A percentile compares a stretch with the other conserved stretches of the same genome.
These are phyloP conservation scores for Suillus americanus DNA, from an alignment of 768 basidiomycete species.

Conservation along the genomic window DNA sequence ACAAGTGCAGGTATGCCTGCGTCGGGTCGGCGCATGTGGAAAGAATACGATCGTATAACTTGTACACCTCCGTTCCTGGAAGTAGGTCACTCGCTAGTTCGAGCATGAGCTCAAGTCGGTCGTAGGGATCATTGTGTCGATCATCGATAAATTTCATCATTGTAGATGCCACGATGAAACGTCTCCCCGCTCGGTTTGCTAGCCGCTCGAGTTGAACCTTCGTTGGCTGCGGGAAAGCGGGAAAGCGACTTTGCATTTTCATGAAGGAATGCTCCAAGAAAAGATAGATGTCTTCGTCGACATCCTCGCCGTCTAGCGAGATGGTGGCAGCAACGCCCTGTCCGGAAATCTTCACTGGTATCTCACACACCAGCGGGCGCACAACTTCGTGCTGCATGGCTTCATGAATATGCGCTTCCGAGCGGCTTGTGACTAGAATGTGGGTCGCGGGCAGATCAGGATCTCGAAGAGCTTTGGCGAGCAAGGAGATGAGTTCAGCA, in stretches of 20 bases:
- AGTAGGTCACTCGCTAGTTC: not conserved
- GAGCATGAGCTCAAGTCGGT: not conserved
- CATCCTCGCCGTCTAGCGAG: not conserved
- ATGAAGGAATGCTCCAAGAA: not conserved
- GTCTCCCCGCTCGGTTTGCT: not conserved
- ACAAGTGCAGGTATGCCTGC: not conserved
- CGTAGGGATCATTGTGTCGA: not conserved
- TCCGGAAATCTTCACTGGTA: not conserved
- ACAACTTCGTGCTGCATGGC: not conserved
- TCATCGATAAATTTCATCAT: not conserved
- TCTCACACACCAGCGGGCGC: not conserved
- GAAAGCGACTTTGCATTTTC: not conserved
- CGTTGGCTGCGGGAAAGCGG: not conserved
- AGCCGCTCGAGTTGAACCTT: not conserved
- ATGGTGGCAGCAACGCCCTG: not conserved
- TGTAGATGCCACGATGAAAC: not conserved
- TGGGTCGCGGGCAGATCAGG: not conserved
- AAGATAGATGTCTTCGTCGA: not conserved
- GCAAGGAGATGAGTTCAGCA: not conserved
- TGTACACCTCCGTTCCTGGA: not conserved
- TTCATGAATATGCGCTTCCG: not conserved
- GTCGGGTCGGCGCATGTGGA: not conserved
- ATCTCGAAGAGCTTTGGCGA: not conserved
- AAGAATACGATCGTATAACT: not conserved
- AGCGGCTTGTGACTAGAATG: not conserved